Evolutionary conservation across 495 filamentous ascomycete species (phyloP), one percentile per base, ranked within the genome.

Genomic region (Niebla homalea): DNA sequence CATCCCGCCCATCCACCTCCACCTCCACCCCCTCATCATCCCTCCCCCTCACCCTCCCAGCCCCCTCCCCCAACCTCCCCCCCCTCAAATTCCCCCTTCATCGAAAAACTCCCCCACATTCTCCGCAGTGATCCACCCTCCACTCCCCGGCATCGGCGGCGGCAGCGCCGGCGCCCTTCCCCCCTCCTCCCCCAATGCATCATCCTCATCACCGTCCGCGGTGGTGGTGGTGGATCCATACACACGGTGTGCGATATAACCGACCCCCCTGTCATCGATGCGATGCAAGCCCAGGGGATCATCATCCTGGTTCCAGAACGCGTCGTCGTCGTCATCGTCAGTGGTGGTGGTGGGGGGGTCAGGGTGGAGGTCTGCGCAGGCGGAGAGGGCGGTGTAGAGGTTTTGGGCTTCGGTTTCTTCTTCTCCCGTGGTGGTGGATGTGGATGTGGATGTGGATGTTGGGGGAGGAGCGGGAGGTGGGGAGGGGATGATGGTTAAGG

Each of bases 101-200:
- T 82, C 79, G 60, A 81, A 73, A 55, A 72, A 94, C 59, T 95
- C 78, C 45, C 82, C 74, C 62, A 94, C 85, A 65, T 98, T 98
- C 48, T 96, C 92, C 14, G 88, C 84, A 16, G 92, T 98, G 55
- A 98, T 96, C 92, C 92, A 98, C 2, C 89, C 89, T 0, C 78
- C 80, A 59, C 87, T 90, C 11, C 90, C 88, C 1, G 85, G 85
- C 62, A 92, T 74, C 4, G 85, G 80, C 12, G 84, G 81, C 37
- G 85, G 85, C 29, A 90, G 57, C 36, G 75, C 78, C 5, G 78
- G 76, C 53, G 71, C 67, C 32, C 26, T 43, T 4, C 53, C 21
- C 69, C 67, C 40, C 55, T 53, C 52, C 70, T 62, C 16, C 70
- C 5, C 64, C 62, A 53, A 53, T 0, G 37, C 22, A 20, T 29